These are phyloP conservation scores for Blastobotrys proliferans DNA, from an alignment of 1,139 yeast species.

Conservation along the genomic window DNA sequence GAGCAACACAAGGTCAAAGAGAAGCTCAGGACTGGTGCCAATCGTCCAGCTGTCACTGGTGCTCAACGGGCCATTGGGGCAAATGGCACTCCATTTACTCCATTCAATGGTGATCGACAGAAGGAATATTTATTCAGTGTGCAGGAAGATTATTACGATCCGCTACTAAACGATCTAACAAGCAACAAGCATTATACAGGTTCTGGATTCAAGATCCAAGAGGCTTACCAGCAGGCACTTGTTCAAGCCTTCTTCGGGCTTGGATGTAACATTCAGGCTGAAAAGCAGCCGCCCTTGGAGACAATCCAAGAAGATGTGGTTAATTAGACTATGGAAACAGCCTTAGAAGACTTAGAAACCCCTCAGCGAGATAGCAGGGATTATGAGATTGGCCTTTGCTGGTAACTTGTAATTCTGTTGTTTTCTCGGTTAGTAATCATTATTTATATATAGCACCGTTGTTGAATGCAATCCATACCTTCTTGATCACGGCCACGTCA, in stretches of 20 bases:
- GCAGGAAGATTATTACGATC: conserved; percentile 55
- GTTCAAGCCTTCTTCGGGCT: conserved; percentile 89
- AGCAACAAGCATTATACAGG: conserved; percentile 70
- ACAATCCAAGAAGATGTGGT: neutral
- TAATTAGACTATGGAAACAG: neutral
- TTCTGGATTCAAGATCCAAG: conserved; percentile 74
- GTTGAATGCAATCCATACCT: conserved; percentile 14
- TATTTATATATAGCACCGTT: neutral
- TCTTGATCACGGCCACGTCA: conserved; percentile 38
- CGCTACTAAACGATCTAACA: conserved; percentile 55
- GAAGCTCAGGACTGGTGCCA: conserved; percentile 17
- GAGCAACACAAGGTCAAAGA: conserved; percentile 14
- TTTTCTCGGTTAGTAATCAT: too few species aligned
- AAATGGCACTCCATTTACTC: conserved; percentile 70
- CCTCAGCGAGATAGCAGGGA: conserved; percentile 18
- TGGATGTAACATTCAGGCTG: conserved; percentile 72
- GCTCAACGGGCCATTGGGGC: conserved; percentile 15
- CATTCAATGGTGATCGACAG: conserved; percentile 87
- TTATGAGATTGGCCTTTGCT: conserved; percentile 12
- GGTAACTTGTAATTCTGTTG: conserved; percentile 26
- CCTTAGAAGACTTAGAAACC: conserved; percentile 11
- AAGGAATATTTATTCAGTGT: conserved; percentile 43
- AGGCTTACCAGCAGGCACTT: conserved; percentile 69
- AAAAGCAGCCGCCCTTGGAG: conserved; percentile 35
- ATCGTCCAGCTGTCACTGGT: conserved; percentile 5